Conservation (phyloP, 805 yeast genomes). For the Starmerella apis region DNA sequence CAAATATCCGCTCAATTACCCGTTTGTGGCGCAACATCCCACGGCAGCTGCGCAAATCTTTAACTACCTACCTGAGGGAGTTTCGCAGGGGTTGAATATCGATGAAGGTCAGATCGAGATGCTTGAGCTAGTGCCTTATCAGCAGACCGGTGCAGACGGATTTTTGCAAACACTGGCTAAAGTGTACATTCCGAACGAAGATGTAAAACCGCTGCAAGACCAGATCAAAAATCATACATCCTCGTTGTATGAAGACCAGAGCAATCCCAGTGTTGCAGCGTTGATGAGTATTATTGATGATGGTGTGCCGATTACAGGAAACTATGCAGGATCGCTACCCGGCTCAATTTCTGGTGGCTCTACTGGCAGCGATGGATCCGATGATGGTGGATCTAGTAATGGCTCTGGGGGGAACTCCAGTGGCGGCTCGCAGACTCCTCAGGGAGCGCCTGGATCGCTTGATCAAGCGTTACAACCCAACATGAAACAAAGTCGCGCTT, state of each 20-base stretch:
- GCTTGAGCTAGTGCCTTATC: conserved; percentile 63
- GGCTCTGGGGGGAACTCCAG: conserved; percentile 10
- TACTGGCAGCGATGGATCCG: conserved; percentile 6
- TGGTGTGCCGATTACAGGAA: conserved; percentile 40
- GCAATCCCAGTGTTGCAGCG: conserved; percentile 43
- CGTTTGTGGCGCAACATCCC: conserved; percentile 64
- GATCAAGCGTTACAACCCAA: conserved; percentile 29
- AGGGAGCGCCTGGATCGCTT: conserved; percentile 30
- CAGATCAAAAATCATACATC: conserved; percentile 46
- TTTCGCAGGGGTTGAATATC: conserved; percentile 49
- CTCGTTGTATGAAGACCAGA: conserved; percentile 44
- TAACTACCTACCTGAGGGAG: conserved; percentile 67
- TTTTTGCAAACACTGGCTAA: conserved; percentile 84
- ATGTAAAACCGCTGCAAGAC: conserved; percentile 42
- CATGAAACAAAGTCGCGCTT: conserved; percentile 29
- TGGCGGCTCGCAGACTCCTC: conserved; percentile 27
- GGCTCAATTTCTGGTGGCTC: not conserved
- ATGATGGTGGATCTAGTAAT: conserved; percentile 18
- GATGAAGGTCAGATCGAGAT: conserved; percentile 43
- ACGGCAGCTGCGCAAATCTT: conserved; percentile 75
- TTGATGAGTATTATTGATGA: conserved; percentile 65
- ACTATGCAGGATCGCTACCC: conserved; percentile 3
- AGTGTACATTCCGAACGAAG: conserved; percentile 59
- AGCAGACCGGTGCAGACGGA: conserved; percentile 38
- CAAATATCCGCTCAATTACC: conserved; percentile 67